Conservation (phyloP, 495 filamentous ascomycete species). For the Podospora pseudopauciseta region DNA sequence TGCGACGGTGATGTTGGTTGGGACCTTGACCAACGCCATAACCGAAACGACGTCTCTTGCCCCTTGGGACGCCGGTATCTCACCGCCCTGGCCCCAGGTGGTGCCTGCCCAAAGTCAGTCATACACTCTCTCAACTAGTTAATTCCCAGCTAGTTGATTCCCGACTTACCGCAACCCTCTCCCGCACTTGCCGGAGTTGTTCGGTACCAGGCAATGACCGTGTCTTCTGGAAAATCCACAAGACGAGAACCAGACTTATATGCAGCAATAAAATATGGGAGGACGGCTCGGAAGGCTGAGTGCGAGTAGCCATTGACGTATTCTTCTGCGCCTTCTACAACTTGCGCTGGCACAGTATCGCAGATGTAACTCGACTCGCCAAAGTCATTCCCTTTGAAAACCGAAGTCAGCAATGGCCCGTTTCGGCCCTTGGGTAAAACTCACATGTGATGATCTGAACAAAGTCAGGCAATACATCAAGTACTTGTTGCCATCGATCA, state of each 20-base stretch:
- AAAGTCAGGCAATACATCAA: conserved; percentile 60
- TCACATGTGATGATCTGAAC: conserved; percentile 55
- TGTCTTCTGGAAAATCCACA: conserved; percentile 43
- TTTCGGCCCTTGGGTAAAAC: background rate
- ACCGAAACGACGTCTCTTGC: conserved; percentile 47
- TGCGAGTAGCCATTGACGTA: conserved; percentile 47
- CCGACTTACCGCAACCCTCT: conserved; percentile 38
- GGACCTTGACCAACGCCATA: conserved; percentile 36
- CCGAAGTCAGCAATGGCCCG: background rate
- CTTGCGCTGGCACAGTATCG: conserved; percentile 47
- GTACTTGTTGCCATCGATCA: conserved; percentile 66
- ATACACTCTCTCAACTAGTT: background rate
- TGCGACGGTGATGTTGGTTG: conserved; percentile 42
- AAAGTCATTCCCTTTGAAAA: conserved; percentile 64
- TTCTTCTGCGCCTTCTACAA: conserved; percentile 47
- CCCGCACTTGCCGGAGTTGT: conserved; percentile 37
- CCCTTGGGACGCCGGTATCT: conserved; percentile 35
- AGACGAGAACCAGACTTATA: conserved; percentile 54
- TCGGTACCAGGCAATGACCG: conserved; percentile 64
- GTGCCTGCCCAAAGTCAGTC: conserved; percentile 27
- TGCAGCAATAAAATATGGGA: conserved; percentile 62
- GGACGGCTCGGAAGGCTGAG: conserved; percentile 43
- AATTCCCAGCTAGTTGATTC: background rate
- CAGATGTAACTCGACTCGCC: conserved; percentile 75
- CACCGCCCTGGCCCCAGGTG: conserved; percentile 46